Percentiles rank a stretch among this genome's conserved stretches.
Evolutionary conservation across 2,329 filamentous ascomycete genomes (phyloP).

Genomic region (Phyllosticta capitalensis): DNA sequence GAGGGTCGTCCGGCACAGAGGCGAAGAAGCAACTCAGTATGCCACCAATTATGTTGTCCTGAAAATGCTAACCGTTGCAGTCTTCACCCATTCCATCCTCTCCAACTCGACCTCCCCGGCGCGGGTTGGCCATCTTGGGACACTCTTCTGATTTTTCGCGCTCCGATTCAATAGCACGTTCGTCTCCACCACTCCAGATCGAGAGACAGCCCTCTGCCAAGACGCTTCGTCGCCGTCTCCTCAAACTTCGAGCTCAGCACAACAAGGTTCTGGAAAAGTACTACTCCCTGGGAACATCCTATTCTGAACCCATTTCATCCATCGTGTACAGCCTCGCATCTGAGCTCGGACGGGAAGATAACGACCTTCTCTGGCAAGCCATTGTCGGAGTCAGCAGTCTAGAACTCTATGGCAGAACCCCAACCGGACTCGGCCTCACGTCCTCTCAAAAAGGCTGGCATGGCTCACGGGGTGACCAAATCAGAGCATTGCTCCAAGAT

Average conservation of each 20-base stretch:
- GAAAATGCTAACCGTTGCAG: conserved; percentile 26
- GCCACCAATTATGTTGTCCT: conserved; percentile 19
- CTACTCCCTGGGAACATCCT: conserved; percentile 79
- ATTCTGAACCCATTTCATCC: conserved; percentile 89
- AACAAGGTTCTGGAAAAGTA: conserved; percentile 69
- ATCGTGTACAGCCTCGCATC: conserved; percentile 92
- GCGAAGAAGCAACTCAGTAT: conserved; percentile 78
- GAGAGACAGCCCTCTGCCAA: conserved; percentile 58
- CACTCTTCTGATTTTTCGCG: conserved; percentile 32
- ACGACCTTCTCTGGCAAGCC: conserved; percentile 87
- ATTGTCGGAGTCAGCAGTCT: conserved; percentile 94
- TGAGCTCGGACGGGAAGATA: conserved; percentile 91
- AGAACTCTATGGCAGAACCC: conserved; percentile 81
- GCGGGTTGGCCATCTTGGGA: conserved; percentile 40
- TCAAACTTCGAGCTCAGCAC: conserved; percentile 67
- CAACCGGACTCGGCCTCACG: conserved; percentile 62
- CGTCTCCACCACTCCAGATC: conserved; percentile 22
- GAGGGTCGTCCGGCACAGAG: conserved; percentile 69
- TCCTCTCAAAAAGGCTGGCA: conserved; percentile 60
- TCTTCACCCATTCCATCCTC: conserved; percentile 61
- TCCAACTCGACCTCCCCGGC: conserved; percentile 49
- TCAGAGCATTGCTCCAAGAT: conserved; percentile 78
- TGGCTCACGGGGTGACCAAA: conserved; percentile 69
- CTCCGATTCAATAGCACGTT: conserved; percentile 29
- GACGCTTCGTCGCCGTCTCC: conserved; percentile 60